phyloP scores from a whole-genome alignment of 768 basidiomycete species.

The Suillus cothurnatus region DNA sequence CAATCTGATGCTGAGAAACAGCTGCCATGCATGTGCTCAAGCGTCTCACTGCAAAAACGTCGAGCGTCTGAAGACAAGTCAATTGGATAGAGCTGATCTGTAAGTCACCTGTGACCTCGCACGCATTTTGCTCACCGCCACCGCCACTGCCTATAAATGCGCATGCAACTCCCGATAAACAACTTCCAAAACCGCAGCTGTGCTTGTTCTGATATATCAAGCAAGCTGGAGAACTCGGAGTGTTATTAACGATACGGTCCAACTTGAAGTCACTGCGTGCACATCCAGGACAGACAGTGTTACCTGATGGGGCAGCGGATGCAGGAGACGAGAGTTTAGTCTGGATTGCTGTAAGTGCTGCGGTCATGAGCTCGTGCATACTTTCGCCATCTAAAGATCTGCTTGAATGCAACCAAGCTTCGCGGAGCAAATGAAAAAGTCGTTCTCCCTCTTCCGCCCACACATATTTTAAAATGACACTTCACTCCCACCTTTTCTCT shows the following conservation, averaged over 20 bases:
- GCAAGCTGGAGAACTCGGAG: slow-evolving; percentile 21
- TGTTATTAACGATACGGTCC: too few relatives aligned
- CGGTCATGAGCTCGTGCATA: not conserved
- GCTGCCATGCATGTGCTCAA: not conserved
- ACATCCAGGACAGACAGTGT: too few relatives aligned
- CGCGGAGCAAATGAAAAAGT: slow-evolving; percentile 91
- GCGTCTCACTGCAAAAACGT: slow-evolving; percentile 26
- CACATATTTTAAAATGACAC: slow-evolving; percentile 62
- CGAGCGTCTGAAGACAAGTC: slow-evolving; percentile 39
- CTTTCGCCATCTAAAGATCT: not conserved
- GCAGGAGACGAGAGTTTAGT: slow-evolving; percentile 61
- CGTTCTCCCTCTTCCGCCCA: slow-evolving; percentile 49
- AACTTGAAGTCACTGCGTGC: too few relatives aligned
- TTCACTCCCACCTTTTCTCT: slow-evolving; percentile 69
- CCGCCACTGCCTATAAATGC: slow-evolving; percentile 4
- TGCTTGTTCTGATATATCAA: slow-evolving; percentile 54
- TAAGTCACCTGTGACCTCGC: slow-evolving; percentile 45
- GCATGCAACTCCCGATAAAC: too few relatives aligned
- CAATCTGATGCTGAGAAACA: not conserved
- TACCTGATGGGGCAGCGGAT: slow-evolving; percentile 51
- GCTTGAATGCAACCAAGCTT: slow-evolving; percentile 43
- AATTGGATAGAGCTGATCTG: slow-evolving; percentile 48
- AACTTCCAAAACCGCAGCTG: too few relatives aligned
- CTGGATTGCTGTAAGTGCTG: slow-evolving; percentile 69
- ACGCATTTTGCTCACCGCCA: not conserved